Conservation (phyloP, 2,329 filamentous ascomycete genomes). For the Sclerotinia minor region DNA sequence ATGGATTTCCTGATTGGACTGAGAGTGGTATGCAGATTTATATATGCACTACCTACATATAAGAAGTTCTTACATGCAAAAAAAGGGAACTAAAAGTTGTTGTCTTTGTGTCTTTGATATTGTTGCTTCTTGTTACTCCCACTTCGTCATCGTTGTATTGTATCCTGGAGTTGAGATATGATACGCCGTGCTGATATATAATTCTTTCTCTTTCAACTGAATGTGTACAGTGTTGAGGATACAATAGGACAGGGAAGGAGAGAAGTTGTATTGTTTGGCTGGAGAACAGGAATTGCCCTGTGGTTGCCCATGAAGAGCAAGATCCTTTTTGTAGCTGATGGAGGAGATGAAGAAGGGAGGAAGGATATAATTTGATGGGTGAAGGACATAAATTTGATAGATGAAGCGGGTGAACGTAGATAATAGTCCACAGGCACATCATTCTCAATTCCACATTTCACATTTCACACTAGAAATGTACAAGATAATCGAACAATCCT, state of each 20-base stretch:
- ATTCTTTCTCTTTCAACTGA: background rate
- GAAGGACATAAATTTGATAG: rapidly evolving
- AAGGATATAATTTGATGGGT: too few relatives aligned
- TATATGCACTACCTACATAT: background rate
- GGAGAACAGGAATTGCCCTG: too few relatives aligned
- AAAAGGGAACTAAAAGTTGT: background rate
- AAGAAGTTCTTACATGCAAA: background rate
- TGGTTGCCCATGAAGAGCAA: too few relatives aligned
- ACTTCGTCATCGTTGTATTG: background rate
- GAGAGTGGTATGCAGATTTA: background rate
- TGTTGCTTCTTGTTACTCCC: too few relatives aligned
- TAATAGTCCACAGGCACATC: background rate
- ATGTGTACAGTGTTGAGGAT: background rate
- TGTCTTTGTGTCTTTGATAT: background rate
- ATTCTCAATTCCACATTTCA: too few relatives aligned
- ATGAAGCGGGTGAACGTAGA: too few relatives aligned
- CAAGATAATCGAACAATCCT: background rate
- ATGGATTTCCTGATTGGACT: background rate
- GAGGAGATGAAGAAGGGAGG: background rate
- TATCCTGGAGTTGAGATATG: background rate
- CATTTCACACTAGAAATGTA: background rate
- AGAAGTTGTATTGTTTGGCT: too few relatives aligned
- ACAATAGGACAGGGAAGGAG: too few relatives aligned
- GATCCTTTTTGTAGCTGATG: too few relatives aligned
- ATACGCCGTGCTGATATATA: background rate